Evolutionary conservation across 805 yeast species (phyloP).

Genomic region (Myxozyma vanderwaltii): DNA sequence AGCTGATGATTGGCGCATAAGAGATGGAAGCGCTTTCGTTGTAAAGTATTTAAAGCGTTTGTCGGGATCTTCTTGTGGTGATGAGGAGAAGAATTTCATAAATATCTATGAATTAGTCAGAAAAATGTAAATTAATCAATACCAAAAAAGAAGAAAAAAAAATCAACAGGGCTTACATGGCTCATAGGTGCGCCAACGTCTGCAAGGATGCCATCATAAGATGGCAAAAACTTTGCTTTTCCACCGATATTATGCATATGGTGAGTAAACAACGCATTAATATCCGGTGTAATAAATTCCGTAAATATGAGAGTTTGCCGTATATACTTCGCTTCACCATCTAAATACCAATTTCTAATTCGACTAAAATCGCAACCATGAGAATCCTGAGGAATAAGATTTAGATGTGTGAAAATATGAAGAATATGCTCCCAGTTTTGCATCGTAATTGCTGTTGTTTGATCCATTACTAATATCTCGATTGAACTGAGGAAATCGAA

Average conservation of each 20-base stretch:
- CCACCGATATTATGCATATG: slow-evolving; percentile 46
- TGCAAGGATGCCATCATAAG: slow-evolving; percentile 59
- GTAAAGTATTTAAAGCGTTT: slow-evolving; percentile 80
- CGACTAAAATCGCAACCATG: slow-evolving; percentile 88
- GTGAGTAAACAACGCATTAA: slow-evolving; percentile 58
- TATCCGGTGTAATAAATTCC: slow-evolving; percentile 78
- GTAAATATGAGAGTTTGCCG: slow-evolving; percentile 79
- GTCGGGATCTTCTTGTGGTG: slow-evolving; percentile 68
- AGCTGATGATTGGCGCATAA: slow-evolving; percentile 54
- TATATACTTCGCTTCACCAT: slow-evolving; percentile 70
- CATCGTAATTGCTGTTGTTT: slow-evolving; percentile 81
- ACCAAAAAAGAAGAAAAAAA: too few species aligned
- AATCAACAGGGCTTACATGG: slow-evolving; percentile 38
- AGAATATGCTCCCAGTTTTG: slow-evolving; percentile 89
- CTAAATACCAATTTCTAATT: slow-evolving; percentile 88
- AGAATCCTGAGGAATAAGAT: slow-evolving; percentile 74
- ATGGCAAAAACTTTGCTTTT: slow-evolving; percentile 44
- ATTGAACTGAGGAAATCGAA: slow-evolving; percentile 86
- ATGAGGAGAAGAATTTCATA: slow-evolving; percentile 62
- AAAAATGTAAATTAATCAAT: neutral
- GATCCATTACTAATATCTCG: slow-evolving; percentile 78
- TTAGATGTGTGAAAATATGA: slow-evolving; percentile 67
- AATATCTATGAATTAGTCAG: slow-evolving; percentile 51
- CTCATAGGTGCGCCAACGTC: slow-evolving; percentile 63
- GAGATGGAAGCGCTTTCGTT: slow-evolving; percentile 70